Evolutionary conservation across 768 basidiomycete species (phyloP).

Genomic region (Amyloporia xantha): DNA sequence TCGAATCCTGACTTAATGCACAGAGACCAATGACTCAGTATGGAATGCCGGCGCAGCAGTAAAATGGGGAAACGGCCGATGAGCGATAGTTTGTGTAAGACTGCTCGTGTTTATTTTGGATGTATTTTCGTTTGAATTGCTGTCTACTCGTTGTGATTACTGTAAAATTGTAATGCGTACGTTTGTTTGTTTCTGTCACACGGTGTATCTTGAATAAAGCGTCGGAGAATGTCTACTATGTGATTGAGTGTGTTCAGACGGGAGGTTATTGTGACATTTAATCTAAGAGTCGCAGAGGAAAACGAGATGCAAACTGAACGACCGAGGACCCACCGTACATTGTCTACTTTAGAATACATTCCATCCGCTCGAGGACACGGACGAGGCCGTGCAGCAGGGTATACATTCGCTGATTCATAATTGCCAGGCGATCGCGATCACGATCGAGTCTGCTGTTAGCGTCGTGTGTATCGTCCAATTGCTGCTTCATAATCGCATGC

Average conservation of each 20-base stretch:
- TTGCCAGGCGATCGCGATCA: constrained; percentile 16
- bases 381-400: constrained; percentile 58
- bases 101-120: background rate
- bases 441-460: constrained; percentile 9
- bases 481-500: constrained; percentile 45
- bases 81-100: background rate
- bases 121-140: background rate
- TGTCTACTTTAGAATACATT: constrained; percentile 36
- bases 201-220: background rate
- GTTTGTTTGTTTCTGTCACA: background rate
- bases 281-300: too few relatives aligned
- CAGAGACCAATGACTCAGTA: background rate
- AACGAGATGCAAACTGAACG: too few relatives aligned
- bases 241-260: too few relatives aligned
- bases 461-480: constrained; percentile 18
- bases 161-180: background rate
- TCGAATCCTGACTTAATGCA: background rate
- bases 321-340: too few relatives aligned
- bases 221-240: background rate
- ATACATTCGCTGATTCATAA: constrained; percentile 55
- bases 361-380: constrained; percentile 59
- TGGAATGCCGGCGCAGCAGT: background rate
- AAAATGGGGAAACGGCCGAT: background rate
- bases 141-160: background rate
- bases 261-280: too few relatives aligned